Base-by-base conservation (phyloP, 768 basidiomycete genomes). In the Omphalotus guepiniiformis region DNA sequence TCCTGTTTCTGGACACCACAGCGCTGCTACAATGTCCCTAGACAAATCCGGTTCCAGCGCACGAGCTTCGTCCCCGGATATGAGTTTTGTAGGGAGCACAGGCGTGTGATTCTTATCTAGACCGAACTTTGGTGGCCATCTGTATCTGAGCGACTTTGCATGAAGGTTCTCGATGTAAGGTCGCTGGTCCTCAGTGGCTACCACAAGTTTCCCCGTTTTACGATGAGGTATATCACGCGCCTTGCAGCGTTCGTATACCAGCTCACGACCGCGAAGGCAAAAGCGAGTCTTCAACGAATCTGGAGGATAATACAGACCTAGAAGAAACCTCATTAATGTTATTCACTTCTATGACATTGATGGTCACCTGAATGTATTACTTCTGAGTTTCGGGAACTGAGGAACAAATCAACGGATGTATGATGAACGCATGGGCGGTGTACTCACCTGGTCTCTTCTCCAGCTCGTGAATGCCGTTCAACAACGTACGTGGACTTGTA, bases 331-430 rank as follows among this genome's bases (percentile, higher is more conserved):
- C 3, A 22, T 39, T 23, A 43, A 27, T 22, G 18, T 19, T 9
- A 12, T 35, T 6, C 28, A 12, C 30, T 19, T 19, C 9, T 32
- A 3, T 21, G 30, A 11, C 11, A 35, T 30, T 25, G 3, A 18
- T 19, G 51, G 60, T 35, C 58, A 82, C 88, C 93, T 51, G 89
- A 85, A 68, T 97, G 94, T 22, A 97, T 87, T 19, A 98, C 94
- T 59, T 96, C 94, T 0, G 93, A 94, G 62, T 95, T 96, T 13
- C 94, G 80, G 32, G 90, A 93, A 62, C 93, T 93, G 36, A 6
- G 18, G 12, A 30, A 39, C 11, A 19, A 45, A 13, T 40, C 6
- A 15, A n/a, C 4, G 15, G 5, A 7, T 23, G 22, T 8, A 39
- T 3, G 2, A 36, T 34, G 36, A 41, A 36, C 43, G 51, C n/a